A percentile compares a stretch with the other conserved stretches of the same genome.
phyloP scores from a whole-genome alignment of 139 green algal genomes.

The Chlamydomonas schloesseri region DNA sequence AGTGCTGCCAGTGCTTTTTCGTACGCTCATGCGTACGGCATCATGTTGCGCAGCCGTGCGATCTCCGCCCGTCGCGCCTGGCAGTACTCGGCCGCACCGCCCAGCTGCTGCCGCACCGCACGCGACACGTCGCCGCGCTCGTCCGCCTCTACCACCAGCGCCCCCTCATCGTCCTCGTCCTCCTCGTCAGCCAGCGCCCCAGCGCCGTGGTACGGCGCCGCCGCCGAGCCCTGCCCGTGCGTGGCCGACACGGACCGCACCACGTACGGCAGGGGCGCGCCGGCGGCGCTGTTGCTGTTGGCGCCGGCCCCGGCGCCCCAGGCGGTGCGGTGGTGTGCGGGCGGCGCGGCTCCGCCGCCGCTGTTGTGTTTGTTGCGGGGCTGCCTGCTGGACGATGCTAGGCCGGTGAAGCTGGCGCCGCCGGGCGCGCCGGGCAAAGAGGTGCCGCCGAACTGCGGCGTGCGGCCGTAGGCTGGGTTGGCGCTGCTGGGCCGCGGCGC shows the following conservation, averaged over 20 bases:
- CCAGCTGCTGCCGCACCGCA: conserved; percentile 16
- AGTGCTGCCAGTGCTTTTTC: too few species aligned
- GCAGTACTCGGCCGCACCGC: conserved; percentile 10
- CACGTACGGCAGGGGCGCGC: conserved; percentile 18
- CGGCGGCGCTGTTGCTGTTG: neutral
- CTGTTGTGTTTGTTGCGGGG: neutral
- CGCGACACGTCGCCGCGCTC: neutral
- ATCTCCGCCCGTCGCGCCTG: neutral
- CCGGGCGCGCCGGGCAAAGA: neutral
- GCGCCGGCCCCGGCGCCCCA: neutral
- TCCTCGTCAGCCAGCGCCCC: neutral
- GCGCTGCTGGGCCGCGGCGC: conserved; percentile 2
- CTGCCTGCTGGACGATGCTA: neutral
- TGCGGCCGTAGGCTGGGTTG: conserved; percentile 23
- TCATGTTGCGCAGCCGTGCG: conserved; percentile 15
- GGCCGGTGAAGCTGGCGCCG: neutral
- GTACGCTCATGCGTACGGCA: neutral
- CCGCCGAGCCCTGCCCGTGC: neutral
- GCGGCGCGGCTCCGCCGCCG: neutral
- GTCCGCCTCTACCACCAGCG: neutral
- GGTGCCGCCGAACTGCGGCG: neutral
- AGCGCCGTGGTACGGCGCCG: neutral
- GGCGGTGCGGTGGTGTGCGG: neutral
- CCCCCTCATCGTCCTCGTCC: neutral
- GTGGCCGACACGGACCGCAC: neutral